Evolutionary conservation across 257 asterid genomes (phyloP).

Genomic region (Rhazya stricta): DNA sequence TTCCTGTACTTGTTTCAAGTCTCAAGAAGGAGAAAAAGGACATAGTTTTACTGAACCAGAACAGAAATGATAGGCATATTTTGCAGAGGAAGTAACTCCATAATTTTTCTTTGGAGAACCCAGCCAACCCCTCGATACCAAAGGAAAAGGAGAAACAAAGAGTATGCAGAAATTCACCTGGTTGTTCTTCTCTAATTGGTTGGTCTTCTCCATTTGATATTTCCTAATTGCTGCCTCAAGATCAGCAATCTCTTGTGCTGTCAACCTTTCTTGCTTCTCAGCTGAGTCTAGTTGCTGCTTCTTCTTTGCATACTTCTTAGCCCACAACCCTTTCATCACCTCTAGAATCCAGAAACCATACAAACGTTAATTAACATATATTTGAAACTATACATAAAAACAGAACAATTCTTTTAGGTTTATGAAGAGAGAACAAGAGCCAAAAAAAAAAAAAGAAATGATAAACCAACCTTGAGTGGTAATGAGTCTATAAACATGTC

Average conservation of each 20-base stretch:
- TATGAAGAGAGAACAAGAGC: not conserved
- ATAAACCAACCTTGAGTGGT: constrained; percentile 57
- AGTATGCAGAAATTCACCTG: constrained; percentile 20
- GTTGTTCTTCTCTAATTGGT: constrained; percentile 22
- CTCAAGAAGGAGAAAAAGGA: not conserved
- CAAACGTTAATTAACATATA: not conserved
- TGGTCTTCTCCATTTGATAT: constrained; percentile 31
- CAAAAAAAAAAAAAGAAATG: not conserved
- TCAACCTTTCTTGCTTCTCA: constrained; percentile 31
- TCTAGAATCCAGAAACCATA: constrained; percentile 21
- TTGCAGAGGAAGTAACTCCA: not conserved
- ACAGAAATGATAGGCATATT: not conserved
- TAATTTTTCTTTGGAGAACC: not conserved
- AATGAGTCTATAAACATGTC: constrained; percentile 80
- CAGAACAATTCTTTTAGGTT: not conserved
- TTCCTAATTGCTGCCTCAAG: constrained; percentile 39
- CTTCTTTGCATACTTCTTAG: constrained; percentile 66
- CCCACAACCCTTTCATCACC: constrained; percentile 74
- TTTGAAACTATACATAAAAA: not conserved
- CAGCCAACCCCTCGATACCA: not conserved
- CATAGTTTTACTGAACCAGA: not conserved
- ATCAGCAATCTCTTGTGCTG: constrained; percentile 32
- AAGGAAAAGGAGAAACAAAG: not conserved
- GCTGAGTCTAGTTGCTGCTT: constrained; percentile 35
- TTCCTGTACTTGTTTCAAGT: not conserved